These are phyloP conservation scores for Sporothrix pallida DNA, from an alignment of 2,329 filamentous ascomycete species.

Conservation along the genomic window DNA sequence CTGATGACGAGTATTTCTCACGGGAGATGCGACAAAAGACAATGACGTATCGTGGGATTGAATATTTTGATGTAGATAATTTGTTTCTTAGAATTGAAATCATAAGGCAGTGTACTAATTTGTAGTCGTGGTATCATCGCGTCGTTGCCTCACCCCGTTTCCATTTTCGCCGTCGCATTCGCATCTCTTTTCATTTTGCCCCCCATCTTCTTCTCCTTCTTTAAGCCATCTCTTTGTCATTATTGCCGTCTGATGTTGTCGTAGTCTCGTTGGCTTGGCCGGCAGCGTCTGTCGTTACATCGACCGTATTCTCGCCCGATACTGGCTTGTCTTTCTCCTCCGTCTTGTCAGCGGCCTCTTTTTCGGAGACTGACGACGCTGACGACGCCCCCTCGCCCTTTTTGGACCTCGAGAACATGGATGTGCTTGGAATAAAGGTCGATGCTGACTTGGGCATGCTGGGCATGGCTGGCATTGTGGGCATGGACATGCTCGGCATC, in stretches of 20 bases:
- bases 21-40: background rate
- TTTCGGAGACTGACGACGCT: constrained; percentile 15
- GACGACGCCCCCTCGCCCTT: constrained; percentile 4
- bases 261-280: background rate
- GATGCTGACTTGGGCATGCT: constrained; percentile 35
- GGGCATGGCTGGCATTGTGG: constrained; percentile 23
- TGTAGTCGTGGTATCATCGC: constrained; percentile 14
- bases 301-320: background rate
- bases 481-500: constrained; percentile 40
- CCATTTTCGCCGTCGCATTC: too few relatives aligned
- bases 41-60: background rate
- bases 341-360: background rate
- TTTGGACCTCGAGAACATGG: constrained; percentile 19
- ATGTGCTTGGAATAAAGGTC: constrained; percentile 1
- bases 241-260: background rate
- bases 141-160: background rate
- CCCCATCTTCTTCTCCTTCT: background rate
- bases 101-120: background rate
- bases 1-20: background rate
- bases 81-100: background rate
- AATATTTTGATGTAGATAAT: background rate
- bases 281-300: background rate
- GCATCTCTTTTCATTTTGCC: background rate
- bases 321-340: background rate
- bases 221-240: constrained; percentile 9